Conservation (phyloP, 768 basidiomycete species). For the Cyathus striatus region DNA sequence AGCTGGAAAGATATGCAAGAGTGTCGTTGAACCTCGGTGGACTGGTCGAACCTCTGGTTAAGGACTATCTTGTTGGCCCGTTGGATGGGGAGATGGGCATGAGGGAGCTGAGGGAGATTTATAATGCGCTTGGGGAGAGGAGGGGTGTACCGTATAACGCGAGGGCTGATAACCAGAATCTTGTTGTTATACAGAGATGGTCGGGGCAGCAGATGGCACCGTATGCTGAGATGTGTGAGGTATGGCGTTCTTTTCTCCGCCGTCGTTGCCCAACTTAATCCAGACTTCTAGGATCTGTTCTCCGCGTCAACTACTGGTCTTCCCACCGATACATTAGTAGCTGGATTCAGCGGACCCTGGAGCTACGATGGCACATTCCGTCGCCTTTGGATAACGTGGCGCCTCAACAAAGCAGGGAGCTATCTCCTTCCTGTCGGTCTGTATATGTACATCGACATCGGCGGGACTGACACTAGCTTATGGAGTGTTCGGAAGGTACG, state of each 20-base stretch:
- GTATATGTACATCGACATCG: constrained; percentile 53
- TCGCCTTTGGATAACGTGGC: constrained; percentile 47
- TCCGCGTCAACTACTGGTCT: constrained; percentile 36
- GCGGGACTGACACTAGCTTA: constrained; percentile 42
- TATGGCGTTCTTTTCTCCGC: constrained; percentile 29
- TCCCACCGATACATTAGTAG: constrained; percentile 44
- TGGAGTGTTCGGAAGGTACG: constrained; percentile 50
- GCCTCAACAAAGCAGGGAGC: constrained; percentile 42
- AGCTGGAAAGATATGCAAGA: constrained; percentile 30
- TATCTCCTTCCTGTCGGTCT: constrained; percentile 53
- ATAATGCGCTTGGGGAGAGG: too few species aligned
- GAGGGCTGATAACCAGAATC: constrained; percentile 51
- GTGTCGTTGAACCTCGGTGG: constrained; percentile 50
- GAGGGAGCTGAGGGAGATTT: constrained; percentile 41
- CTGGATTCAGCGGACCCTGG: constrained; percentile 42
- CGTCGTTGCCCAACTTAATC: neutral
- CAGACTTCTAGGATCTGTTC: constrained; percentile 38
- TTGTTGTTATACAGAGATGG: constrained; percentile 29
- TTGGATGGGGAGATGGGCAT: constrained; percentile 40
- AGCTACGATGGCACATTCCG: constrained; percentile 60
- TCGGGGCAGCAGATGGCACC: constrained; percentile 23
- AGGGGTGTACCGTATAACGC: too few species aligned
- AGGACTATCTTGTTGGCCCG: constrained; percentile 56
- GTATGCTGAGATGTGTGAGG: constrained; percentile 29
- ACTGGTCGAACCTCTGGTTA: constrained; percentile 32